Conservation (phyloP, 1,284 basidiomycete species). For the Heterobasidion annosum region DNA sequence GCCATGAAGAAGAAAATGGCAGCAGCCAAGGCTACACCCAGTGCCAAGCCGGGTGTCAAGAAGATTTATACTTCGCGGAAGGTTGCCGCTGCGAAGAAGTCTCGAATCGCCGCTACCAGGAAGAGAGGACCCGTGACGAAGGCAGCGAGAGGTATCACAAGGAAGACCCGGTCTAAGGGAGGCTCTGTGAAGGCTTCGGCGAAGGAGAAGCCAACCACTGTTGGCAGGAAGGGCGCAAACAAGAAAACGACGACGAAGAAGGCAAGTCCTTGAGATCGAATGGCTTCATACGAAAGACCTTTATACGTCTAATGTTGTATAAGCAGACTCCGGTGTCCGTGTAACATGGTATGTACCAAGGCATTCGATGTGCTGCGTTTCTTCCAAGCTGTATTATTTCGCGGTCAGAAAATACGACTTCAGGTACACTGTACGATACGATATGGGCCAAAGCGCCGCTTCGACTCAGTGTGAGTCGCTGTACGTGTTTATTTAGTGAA, state of each 20-base stretch:
- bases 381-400: no score
- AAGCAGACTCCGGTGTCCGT: no score
- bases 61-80: not conserved
- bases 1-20: conserved; percentile 35
- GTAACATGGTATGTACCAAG: no score
- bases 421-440: no score
- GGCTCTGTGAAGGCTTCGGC: not conserved
- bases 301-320: no score
- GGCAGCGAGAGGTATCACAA: not conserved
- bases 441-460: no score
- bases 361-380: no score
- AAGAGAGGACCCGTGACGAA: conserved; percentile 1
- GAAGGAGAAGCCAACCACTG: not conserved
- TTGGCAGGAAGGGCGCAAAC: conserved; percentile 7
- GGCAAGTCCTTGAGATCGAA: not conserved
- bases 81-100: not conserved
- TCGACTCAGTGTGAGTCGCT: no score
- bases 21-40: conserved; percentile 31
- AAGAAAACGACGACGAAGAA: conserved; percentile 15
- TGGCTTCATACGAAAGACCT: no score
- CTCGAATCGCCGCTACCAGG: not conserved
- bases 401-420: no score
- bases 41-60: not conserved
- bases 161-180: not conserved
- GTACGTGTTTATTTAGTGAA: no score